Percentiles rank a stretch among this genome's conserved stretches.
Conservation (phyloP, 331 rosid species). For the Malus hybrid region DNA sequence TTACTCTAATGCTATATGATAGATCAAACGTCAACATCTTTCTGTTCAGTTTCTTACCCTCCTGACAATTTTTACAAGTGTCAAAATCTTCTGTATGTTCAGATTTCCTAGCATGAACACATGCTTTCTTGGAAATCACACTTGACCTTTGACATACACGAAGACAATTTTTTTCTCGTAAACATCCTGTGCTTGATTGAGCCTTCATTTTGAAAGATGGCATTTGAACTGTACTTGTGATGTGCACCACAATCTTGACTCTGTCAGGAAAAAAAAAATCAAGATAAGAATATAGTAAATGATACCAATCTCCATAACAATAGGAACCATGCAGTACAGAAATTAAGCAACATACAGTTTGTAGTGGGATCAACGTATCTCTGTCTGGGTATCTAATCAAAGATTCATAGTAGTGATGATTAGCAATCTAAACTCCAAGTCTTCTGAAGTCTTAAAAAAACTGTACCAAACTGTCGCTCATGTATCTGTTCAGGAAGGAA, state of each 20-base stretch:
- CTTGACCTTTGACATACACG: constrained; percentile 65
- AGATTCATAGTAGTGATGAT: background rate
- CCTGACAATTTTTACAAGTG: constrained; percentile 27
- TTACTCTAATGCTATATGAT: background rate
- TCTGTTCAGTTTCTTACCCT: constrained; percentile 23
- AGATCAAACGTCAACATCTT: background rate
- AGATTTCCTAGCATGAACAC: constrained; percentile 36
- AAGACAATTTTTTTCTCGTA: constrained; percentile 67
- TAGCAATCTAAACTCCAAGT: background rate
- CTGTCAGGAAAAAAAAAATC: constrained; percentile 17
- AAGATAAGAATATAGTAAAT: constrained; percentile 4
- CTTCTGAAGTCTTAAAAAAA: background rate
- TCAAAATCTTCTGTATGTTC: constrained; percentile 43
- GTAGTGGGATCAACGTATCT: background rate
- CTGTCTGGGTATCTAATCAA: background rate
- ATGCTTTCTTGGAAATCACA: constrained; percentile 54
- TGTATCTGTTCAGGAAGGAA: background rate
- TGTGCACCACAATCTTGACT: constrained; percentile 25
- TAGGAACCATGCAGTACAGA: background rate
- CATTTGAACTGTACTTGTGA: constrained; percentile 58
- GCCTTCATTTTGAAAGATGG: constrained; percentile 87
- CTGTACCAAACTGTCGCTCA: background rate
- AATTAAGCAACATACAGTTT: background rate
- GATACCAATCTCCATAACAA: background rate
- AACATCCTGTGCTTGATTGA: constrained; percentile 59